phyloP scores from a whole-genome alignment of 331 rosid genomes.

The Malus hybrid region DNA sequence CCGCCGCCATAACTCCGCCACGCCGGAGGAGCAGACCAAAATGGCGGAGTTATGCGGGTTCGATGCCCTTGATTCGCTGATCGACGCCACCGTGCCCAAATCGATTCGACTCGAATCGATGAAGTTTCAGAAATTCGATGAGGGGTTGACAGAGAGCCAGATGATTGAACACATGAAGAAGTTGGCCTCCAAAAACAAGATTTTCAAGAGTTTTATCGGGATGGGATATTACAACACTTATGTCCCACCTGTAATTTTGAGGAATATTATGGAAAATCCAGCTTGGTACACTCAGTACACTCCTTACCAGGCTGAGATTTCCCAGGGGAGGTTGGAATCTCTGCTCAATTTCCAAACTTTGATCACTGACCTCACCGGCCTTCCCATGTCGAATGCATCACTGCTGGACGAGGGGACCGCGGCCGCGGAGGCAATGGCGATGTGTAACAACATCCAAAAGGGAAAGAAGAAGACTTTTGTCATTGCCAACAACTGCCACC shows the following conservation, averaged over 20 bases:
- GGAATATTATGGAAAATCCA: slow-evolving; percentile 91
- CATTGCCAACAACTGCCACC: slow-evolving; percentile 77
- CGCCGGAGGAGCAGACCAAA: slow-evolving; percentile 65
- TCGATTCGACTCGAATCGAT: slow-evolving; percentile 60
- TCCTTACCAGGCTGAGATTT: slow-evolving; percentile 92
- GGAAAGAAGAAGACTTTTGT: slow-evolving; percentile 83
- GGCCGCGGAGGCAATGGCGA: slow-evolving; percentile 96
- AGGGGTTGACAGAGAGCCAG: slow-evolving; percentile 76
- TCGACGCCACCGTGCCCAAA: slow-evolving; percentile 85
- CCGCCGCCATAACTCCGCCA: slow-evolving; percentile 89
- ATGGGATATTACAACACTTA: slow-evolving; percentile 88
- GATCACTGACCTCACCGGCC: slow-evolving; percentile 82
- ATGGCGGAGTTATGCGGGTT: slow-evolving; percentile 64
- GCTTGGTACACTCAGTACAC: slow-evolving; percentile 97
- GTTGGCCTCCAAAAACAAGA: slow-evolving; percentile 66
- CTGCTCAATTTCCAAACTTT: slow-evolving; percentile 74
- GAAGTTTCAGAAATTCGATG: slow-evolving; percentile 64
- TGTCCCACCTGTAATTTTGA: slow-evolving; percentile 84
- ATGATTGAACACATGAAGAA: slow-evolving; percentile 84
- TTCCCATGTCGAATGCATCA: slow-evolving; percentile 95
- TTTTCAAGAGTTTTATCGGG: slow-evolving; percentile 70
- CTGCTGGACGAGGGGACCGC: slow-evolving; percentile 97
- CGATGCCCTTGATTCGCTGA: slow-evolving; percentile 48
- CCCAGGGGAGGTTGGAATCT: slow-evolving; percentile 88
- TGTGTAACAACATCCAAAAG: slow-evolving; percentile 76